Evolutionary conservation across 202 grass and related monocot species (phyloP), one percentile per base, ranked within the genome.

Genomic region (Zizania palustris): DNA sequence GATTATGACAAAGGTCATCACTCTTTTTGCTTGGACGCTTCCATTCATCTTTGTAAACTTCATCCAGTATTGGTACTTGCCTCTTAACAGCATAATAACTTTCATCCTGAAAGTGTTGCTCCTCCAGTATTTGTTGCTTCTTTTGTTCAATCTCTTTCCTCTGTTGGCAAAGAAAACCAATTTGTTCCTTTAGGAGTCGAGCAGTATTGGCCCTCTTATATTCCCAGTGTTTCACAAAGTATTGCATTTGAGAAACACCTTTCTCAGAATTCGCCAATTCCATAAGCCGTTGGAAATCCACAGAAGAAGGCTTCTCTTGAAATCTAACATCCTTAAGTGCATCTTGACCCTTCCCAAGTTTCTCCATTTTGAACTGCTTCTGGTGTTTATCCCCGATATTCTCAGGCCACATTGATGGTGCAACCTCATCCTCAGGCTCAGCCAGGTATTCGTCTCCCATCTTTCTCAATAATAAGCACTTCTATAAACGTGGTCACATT

Each of bases 361-460:
- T 90, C 14, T 90, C 91, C 46, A 97, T 89, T 72, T 35, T 87
- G 82, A 91, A 97, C 51, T 85, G 83, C 75, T 79, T 85, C 79
- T 86, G 81, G 51, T 82, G 45, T 78, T 80, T 89, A 60, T 88
- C 86, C 70, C 77, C 86, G 46, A 93, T 67, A 45, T 93, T 84
- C 42, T 88, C 67, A 58, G 90, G 91, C 93, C 93, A 97, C 93
- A 97, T 97, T 15, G 93, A 82, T 82, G 82, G 55, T 79, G 88
- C 38, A 13, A 83, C 88, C 67, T 97, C 90, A 82, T 85, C 66
- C 8, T 97, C 93, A 44, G 68, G 79, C 1, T 89, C 91, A 13
- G 37, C 78, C 39, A 85, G 49, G 75, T 84, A 82, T 65, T 86
- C 88, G 14, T 85, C 84, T 40, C 84, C 90, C 93, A 97, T 97